Conservation (phyloP, 2,329 filamentous ascomycete species). For the Arthrobotrys megalospora region DNA sequence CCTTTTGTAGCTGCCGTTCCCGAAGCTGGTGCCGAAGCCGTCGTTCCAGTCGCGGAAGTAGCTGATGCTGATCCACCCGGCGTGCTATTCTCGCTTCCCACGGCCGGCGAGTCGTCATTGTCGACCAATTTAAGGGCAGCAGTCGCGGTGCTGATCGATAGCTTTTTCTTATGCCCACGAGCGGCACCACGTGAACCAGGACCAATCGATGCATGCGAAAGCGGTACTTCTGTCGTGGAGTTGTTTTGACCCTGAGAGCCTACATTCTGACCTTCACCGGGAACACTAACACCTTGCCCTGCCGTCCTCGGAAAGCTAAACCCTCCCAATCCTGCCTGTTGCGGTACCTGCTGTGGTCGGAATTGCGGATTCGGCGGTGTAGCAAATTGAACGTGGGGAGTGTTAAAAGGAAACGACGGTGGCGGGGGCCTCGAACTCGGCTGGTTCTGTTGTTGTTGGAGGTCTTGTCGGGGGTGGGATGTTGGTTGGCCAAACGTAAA, state of each 20-base stretch:
- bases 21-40: slow-evolving; percentile 24
- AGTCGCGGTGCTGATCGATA: slow-evolving; percentile 61
- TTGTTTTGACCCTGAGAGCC: slow-evolving; percentile 37
- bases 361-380: slow-evolving; percentile 56
- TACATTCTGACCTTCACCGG: slow-evolving; percentile 39
- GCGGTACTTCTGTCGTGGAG: slow-evolving; percentile 9
- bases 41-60: slow-evolving; percentile 46
- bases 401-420: slow-evolving; percentile 57
- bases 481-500: slow-evolving; percentile 56
- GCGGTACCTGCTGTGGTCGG: slow-evolving; percentile 52
- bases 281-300: slow-evolving; percentile 31
- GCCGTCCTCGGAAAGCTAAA: slow-evolving; percentile 48
- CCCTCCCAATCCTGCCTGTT: slow-evolving; percentile 43
- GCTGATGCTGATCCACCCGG: slow-evolving; percentile 48
- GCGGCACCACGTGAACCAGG: slow-evolving; percentile 29
- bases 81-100: slow-evolving; percentile 51
- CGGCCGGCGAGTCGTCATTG: slow-evolving; percentile 54
- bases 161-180: slow-evolving; percentile 60
- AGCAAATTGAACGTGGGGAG: slow-evolving; percentile 56
- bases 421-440: slow-evolving; percentile 49
- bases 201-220: slow-evolving; percentile 10
- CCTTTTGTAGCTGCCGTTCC: slow-evolving; percentile 70
- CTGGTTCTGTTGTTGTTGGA: slow-evolving; percentile 44
- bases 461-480: slow-evolving; percentile 52
- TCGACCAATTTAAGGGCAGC: slow-evolving; percentile 58